Conservation (phyloP, 345 rosid genomes). For the Clausena lansium region DNA sequence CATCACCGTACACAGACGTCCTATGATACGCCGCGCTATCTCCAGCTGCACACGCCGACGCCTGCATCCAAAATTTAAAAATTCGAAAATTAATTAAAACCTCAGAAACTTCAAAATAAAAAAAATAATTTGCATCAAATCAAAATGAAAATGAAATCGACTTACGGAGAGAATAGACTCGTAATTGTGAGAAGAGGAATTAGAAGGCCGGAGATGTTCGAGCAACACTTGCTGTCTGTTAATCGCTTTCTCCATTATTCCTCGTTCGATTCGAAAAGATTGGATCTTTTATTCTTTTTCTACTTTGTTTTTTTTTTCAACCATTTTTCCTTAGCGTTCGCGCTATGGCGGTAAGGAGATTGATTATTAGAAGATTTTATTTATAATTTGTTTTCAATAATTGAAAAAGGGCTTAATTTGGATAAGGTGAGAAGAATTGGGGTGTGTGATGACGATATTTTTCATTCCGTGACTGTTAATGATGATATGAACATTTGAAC, state of each 20-base stretch:
- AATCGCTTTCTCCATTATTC: constrained; percentile 79
- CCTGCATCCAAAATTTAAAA: constrained; percentile 31
- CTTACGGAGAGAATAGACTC: constrained; percentile 74
- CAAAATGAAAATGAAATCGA: background rate
- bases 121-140: background rate
- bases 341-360: background rate
- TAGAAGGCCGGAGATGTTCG: constrained; percentile 78
- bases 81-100: background rate
- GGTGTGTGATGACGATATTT: background rate
- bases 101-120: background rate
- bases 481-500: background rate
- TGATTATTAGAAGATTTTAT: background rate
- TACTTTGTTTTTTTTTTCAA: too few species aligned
- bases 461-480: background rate
- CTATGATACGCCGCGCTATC: constrained; percentile 90
- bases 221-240: constrained; percentile 84
- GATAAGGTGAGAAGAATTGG: background rate
- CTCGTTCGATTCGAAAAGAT: background rate
- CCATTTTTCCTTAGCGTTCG: background rate
- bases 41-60: constrained; percentile 80
- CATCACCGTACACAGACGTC: constrained; percentile 70
- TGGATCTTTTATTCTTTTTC: too few species aligned
- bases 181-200: constrained; percentile 44
- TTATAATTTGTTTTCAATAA: too few species aligned
- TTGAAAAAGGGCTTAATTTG: too few species aligned